phyloP scores from a whole-genome alignment of 2,329 filamentous ascomycete genomes.

The Fusarium drepaniforme region DNA sequence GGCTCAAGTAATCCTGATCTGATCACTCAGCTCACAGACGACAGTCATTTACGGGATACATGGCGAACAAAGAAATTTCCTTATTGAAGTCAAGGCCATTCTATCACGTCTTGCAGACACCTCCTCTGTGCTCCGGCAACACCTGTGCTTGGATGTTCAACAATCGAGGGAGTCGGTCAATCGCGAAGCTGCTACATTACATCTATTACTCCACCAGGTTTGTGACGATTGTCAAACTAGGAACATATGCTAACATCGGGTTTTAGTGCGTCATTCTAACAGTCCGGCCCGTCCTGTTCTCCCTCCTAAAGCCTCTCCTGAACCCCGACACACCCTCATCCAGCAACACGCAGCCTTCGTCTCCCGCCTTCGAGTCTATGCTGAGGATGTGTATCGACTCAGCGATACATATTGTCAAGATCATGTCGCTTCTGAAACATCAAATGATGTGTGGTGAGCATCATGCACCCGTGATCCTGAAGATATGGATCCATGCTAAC shows the following conservation, averaged over 20 bases:
- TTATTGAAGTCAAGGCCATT: slow-evolving; percentile 31
- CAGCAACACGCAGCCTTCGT: slow-evolving; percentile 5
- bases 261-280: slow-evolving; percentile 34
- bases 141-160: slow-evolving; percentile 22
- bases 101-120: slow-evolving; percentile 32
- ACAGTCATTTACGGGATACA: slow-evolving; percentile 32
- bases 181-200: slow-evolving; percentile 35
- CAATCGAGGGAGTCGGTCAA: slow-evolving; percentile 21
- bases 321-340: neutral
- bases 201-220: slow-evolving; percentile 34
- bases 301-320: slow-evolving; percentile 32
- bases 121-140: slow-evolving; percentile 21
- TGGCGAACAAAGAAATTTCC: slow-evolving; percentile 23
- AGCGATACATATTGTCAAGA: slow-evolving; percentile 30
- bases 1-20: neutral
- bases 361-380: slow-evolving; percentile 35
- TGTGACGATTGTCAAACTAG: neutral
- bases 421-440: slow-evolving; percentile 29
- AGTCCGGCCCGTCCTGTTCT: slow-evolving; percentile 34
- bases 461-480: too few species aligned
- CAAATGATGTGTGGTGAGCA: slow-evolving; percentile 37
- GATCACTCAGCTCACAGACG: neutral
- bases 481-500: neutral
- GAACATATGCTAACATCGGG: neutral
- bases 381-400: slow-evolving; percentile 38